Percentiles rank a stretch among this genome's conserved stretches.
phyloP scores from a whole-genome alignment of 257 asterid species.

The Solanum tarapatanum region DNA sequence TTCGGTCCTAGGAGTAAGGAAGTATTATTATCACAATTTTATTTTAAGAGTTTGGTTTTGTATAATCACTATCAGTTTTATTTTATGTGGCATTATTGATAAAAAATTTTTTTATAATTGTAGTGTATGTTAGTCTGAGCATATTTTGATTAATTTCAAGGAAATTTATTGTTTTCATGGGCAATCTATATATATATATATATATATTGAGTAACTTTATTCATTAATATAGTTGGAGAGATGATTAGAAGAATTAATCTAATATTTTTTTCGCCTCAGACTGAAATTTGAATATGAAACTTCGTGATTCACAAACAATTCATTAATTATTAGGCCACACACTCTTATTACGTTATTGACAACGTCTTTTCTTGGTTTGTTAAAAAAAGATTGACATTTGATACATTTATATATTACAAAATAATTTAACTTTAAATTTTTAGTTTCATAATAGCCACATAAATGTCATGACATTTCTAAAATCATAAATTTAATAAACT shows the following conservation, averaged over 20 bases:
- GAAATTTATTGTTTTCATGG: not conserved
- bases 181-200: no score
- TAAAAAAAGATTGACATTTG: not conserved
- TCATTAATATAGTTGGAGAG: no score
- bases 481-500: not conserved
- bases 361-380: not conserved
- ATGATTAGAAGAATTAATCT: no score
- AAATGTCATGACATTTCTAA: not conserved
- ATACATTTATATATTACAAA: not conserved
- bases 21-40: not conserved
- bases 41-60: not conserved
- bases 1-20: not conserved
- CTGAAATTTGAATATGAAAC: not conserved
- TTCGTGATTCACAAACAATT: not conserved
- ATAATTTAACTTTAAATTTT: not conserved
- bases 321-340: not conserved
- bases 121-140: not conserved
- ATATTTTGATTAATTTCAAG: not conserved
- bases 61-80: not conserved
- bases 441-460: not conserved
- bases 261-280: no score
- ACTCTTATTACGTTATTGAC: not conserved
- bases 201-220: no score
- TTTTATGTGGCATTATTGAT: not conserved
- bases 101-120: not conserved